Base-by-base conservation (phyloP, 1,139 yeast genomes). In the Pichia sp. region DNA sequence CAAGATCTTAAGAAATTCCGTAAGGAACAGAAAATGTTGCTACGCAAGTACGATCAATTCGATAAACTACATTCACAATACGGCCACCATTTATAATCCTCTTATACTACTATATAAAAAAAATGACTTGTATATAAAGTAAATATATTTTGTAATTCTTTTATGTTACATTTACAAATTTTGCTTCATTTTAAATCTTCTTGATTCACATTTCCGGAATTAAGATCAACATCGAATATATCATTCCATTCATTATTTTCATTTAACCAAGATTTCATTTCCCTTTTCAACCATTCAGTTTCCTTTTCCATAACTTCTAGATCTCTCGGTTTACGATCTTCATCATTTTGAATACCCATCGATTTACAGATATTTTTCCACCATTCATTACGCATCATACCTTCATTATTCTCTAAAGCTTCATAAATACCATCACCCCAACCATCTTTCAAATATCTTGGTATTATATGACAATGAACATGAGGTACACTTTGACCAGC, bases 401-500 rank as follows among this genome's bases (percentile, higher is more conserved):
- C 69, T 31, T 67, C 69, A 34, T 58, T 52, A 2, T 63, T 56
- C 49, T 84, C 89, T 39, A 91, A 59, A 51, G 67, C 63, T 9
- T 62, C 64, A 59, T 89, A 85, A 28, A 91, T 72, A 34, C 72
- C 76, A 55, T 86, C 95, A 1, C 85, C 88, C 47, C 74, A 71
- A 31, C 79, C 83, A 51, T 83, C 81, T 9, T 64, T 59, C 41
- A 68, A 67, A 55, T 71, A 77, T 33, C 98, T 68, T 4, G 98
- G 98, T 26, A 91, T 86, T 15, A 91, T 64, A 59, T 91, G 98
- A 26, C 96, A 82, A 59, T 91, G 98, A 22, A 91, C 70, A 61
- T 91, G 98, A 3, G 96, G 95, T 1, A 91, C 80, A 15, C 91
- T 77, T 58, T 91, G 98, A 4, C 98, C 98, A 2, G 96, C 91